Evolutionary conservation across 495 filamentous ascomycete species (phyloP).

Genomic region (Trichoderma virens): DNA sequence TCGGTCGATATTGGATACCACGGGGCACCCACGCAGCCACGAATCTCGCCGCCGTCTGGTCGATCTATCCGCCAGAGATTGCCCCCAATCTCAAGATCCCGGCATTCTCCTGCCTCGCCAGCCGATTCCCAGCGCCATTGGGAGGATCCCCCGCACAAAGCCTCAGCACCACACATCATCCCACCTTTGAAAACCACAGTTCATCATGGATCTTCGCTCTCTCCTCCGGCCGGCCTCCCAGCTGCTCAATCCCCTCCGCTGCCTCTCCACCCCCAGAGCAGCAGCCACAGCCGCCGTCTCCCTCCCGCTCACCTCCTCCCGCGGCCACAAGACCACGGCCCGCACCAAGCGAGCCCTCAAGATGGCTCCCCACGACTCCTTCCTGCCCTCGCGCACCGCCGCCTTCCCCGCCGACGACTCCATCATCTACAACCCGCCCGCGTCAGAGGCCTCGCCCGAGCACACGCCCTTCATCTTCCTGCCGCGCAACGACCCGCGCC

Average conservation of each 20-base stretch:
- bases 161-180: neutral
- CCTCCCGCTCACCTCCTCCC: conserved; percentile 20
- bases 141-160: neutral
- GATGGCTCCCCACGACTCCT: conserved; percentile 66
- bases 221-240: conserved; percentile 22
- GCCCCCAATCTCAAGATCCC: too few species aligned
- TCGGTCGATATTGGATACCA: too few species aligned
- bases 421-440: conserved; percentile 92
- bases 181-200: neutral
- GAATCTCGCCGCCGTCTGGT: too few species aligned
- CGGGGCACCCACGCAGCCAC: too few species aligned
- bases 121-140: neutral
- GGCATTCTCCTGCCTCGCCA: too few species aligned
- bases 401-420: conserved; percentile 39
- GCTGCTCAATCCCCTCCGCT: conserved; percentile 14
- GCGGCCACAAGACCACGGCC: conserved; percentile 58
- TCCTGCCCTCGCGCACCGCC: conserved; percentile 35
- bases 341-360: conserved; percentile 66
- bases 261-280: neutral
- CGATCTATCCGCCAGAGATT: too few species aligned
- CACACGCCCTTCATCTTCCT: conserved; percentile 89
- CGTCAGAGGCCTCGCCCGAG: conserved; percentile 70
- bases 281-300: neutral
- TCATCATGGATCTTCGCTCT: conserved; percentile 24
- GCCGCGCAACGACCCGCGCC: conserved; percentile 67